phyloP scores from a whole-genome alignment of 352 stramenopile species.

The Phytopythium ostracodes region DNA sequence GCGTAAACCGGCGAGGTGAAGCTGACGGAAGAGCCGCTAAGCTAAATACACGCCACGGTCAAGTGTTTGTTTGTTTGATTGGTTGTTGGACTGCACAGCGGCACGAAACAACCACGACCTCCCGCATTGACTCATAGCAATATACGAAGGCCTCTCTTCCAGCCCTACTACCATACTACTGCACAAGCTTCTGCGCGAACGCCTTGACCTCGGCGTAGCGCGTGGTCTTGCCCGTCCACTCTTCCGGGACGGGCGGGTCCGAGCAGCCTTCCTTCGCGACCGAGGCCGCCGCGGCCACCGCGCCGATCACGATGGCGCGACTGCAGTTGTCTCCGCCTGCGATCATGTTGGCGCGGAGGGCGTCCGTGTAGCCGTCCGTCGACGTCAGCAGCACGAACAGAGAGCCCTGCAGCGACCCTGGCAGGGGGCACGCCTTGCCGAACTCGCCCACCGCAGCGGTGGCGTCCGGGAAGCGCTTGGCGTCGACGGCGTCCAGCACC shows the following conservation, averaged over 20 bases:
- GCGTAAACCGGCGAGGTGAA: neutral
- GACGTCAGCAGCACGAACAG: slow-evolving; percentile 59
- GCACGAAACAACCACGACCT: neutral
- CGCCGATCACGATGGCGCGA: slow-evolving; percentile 57
- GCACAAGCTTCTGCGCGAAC: slow-evolving; percentile 29
- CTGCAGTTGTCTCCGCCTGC: slow-evolving; percentile 72
- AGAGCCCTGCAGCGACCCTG: slow-evolving; percentile 47
- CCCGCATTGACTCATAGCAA: too few relatives aligned
- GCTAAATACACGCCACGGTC: too few relatives aligned
- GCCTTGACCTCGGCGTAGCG: slow-evolving; percentile 26
- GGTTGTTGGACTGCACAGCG: too few relatives aligned
- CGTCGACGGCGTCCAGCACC: slow-evolving; percentile 40
- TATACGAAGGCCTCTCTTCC: too few relatives aligned
- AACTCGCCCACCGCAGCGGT: slow-evolving; percentile 41
- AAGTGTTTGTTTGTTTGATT: too few relatives aligned
- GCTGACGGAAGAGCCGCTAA: too few relatives aligned
- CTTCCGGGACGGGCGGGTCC: neutral
- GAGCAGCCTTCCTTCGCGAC: neutral
- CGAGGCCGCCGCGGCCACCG: slow-evolving; percentile 32
- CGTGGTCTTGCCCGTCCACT: slow-evolving; percentile 8
- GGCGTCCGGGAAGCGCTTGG: slow-evolving; percentile 36
- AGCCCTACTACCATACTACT: neutral
- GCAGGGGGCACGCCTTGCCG: slow-evolving; percentile 56
- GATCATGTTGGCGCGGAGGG: slow-evolving; percentile 49
- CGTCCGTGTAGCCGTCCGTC: slow-evolving; percentile 28